phyloP scores from a whole-genome alignment of 139 green algal genomes.

The Tetradesmus lagerheimii region DNA sequence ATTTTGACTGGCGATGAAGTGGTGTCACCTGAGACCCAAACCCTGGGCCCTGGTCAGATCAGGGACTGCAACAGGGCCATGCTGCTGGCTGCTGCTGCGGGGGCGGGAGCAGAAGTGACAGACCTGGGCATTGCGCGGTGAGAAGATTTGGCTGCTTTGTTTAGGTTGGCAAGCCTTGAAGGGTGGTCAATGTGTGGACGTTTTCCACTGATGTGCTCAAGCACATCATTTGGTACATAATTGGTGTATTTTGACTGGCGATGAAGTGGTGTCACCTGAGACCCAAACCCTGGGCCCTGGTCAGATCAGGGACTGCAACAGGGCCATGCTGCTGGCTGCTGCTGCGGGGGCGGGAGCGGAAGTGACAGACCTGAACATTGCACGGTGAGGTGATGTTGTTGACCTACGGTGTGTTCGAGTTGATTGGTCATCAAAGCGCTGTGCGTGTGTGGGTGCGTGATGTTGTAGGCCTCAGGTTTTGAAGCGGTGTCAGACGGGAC shows the following conservation, averaged over 20 bases:
- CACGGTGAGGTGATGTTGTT: no score
- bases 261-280: slow-evolving; percentile 72
- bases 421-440: no score
- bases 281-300: slow-evolving; percentile 67
- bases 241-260: no score
- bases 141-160: no score
- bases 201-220: no score
- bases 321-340: slow-evolving; percentile 90
- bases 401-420: no score
- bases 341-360: slow-evolving; percentile 57
- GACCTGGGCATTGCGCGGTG: slow-evolving; percentile 82
- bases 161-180: no score
- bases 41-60: slow-evolving; percentile 85
- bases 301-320: slow-evolving; percentile 94
- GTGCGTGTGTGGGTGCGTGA: no score
- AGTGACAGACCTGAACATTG: slow-evolving; percentile 80
- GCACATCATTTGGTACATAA: no score
- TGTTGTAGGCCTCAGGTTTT: slow-evolving; percentile 68
- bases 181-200: no score
- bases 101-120: slow-evolving; percentile 53
- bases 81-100: slow-evolving; percentile 82
- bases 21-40: slow-evolving; percentile 55
- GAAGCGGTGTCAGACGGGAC: slow-evolving; percentile 66
- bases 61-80: slow-evolving; percentile 93
- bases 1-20: slow-evolving; percentile 87